Conservation (phyloP, 345 rosid genomes). For the Trapa bicornis region DNA sequence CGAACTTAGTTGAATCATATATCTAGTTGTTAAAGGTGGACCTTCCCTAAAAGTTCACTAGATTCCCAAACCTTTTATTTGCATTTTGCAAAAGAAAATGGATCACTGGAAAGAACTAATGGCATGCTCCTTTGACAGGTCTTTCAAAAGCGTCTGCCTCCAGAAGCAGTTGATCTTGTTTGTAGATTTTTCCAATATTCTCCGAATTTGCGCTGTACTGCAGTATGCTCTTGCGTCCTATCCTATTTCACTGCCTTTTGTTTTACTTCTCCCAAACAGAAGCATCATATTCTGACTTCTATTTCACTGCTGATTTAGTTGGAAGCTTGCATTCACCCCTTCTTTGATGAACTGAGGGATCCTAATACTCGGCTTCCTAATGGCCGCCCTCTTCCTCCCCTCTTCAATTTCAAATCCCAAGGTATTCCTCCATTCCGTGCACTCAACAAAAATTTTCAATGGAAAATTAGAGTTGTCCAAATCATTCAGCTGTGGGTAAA, state of each 20-base stretch:
- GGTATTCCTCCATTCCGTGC: constrained; percentile 18
- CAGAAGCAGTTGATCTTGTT: constrained; percentile 95
- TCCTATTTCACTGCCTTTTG: neutral
- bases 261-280: neutral
- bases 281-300: neutral
- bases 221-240: constrained; percentile 41
- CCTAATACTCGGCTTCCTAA: constrained; percentile 77
- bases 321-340: constrained; percentile 86
- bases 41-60: too few relatives aligned
- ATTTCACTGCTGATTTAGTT: constrained; percentile 27
- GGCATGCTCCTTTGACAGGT: constrained; percentile 26
- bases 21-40: too few relatives aligned
- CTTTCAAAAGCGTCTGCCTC: constrained; percentile 80
- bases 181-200: constrained; percentile 95
- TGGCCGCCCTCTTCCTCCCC: constrained; percentile 92
- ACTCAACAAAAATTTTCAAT: too few relatives aligned
- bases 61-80: neutral
- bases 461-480: too few relatives aligned
- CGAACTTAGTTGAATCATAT: too few relatives aligned
- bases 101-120: neutral
- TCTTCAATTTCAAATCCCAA: constrained; percentile 71
- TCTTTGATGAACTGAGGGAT: constrained; percentile 87
- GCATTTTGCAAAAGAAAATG: neutral
- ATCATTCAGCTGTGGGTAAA: too few relatives aligned
- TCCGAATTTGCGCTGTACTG: constrained; percentile 90